Conservation (phyloP, 148 eudicot species). For the Fagopyrum esculentum region DNA sequence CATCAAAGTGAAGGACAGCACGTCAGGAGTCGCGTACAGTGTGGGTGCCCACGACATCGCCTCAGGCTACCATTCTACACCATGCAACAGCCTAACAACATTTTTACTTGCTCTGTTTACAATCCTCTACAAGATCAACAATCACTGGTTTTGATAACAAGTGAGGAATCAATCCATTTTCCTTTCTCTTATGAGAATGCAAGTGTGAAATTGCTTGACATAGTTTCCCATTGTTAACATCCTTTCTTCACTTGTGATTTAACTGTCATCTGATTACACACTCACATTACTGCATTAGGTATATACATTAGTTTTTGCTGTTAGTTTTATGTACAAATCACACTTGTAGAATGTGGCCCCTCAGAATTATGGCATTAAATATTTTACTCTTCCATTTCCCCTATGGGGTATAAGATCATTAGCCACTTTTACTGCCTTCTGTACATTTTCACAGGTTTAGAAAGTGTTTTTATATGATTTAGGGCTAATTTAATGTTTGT, state of each 20-base stretch:
- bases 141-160: constrained; percentile 7
- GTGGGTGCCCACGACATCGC: constrained; percentile 53
- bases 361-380: not conserved
- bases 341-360: constrained; percentile 7
- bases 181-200: not conserved
- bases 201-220: constrained; percentile 7
- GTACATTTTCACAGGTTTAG: not conserved
- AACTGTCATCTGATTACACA: not conserved
- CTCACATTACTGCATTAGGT: not conserved
- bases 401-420: not conserved
- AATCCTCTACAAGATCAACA: constrained; percentile 16
- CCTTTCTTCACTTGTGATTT: not conserved
- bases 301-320: constrained; percentile 5
- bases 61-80: constrained; percentile 25
- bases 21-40: constrained; percentile 33
- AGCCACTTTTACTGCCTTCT: not conserved
- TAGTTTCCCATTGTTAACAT: not conserved
- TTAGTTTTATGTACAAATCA: constrained; percentile 1
- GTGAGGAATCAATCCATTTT: not conserved
- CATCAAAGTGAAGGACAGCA: constrained; percentile 65
- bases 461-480: not conserved
- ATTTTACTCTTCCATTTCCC: not conserved
- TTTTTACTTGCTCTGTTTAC: constrained; percentile 33
- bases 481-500: not conserved
- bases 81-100: constrained; percentile 25